phyloP scores from a whole-genome alignment of 2,329 filamentous ascomycete genomes.

The Neospermospora avenae region DNA sequence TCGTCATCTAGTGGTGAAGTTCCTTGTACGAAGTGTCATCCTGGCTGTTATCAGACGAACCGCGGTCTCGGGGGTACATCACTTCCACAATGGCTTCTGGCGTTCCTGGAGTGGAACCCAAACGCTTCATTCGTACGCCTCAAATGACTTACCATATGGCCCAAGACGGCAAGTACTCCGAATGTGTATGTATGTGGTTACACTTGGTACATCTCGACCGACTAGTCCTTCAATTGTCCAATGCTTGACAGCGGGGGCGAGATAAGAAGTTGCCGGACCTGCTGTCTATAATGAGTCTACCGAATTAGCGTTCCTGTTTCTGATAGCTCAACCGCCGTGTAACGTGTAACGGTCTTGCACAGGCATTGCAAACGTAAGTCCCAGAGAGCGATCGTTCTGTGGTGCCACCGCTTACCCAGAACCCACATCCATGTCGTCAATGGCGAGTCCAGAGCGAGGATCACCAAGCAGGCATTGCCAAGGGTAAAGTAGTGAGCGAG shows the following conservation, averaged over 20 bases:
- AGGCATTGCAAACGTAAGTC: not conserved
- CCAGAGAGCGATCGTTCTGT: not conserved
- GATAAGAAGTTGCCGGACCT: not conserved
- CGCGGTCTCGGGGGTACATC: not conserved
- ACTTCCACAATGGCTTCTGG: constrained; percentile 1
- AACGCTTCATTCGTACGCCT: not conserved
- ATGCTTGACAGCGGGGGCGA: not conserved
- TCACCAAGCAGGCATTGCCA: not conserved
- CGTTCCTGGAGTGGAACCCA: constrained; percentile 2
- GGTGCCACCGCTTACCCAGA: not conserved
- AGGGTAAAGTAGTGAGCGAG: no score
- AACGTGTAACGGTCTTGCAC: not conserved
- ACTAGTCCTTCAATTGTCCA: not conserved
- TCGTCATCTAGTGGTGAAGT: not conserved
- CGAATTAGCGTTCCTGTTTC: not conserved
- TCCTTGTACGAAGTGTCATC: not conserved
- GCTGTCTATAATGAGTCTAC: not conserved
- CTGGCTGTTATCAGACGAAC: constrained; percentile 2
- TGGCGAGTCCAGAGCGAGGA: not conserved
- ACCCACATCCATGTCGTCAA: not conserved
- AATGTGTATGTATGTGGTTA: not conserved
- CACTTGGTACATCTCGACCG: not conserved
- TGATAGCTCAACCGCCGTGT: not conserved
- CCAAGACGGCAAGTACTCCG: no score
- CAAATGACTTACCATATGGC: constrained; percentile 1